Conservation (phyloP, 1,284 basidiomycete genomes). For the Taiwanofungus camphoratus region DNA sequence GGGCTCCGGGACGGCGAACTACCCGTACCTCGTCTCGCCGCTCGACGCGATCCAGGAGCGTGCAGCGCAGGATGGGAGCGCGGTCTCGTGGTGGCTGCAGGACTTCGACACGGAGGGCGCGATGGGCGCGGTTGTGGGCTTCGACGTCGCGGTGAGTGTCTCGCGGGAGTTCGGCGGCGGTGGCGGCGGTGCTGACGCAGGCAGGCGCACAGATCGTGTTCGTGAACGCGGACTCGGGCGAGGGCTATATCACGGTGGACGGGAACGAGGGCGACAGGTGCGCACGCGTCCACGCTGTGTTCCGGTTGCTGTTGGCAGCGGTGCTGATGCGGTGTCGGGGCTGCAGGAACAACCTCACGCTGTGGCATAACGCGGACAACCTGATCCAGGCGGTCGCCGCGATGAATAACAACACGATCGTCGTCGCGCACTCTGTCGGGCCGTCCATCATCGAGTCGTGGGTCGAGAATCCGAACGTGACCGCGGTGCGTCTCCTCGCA, state of each 20-base stretch:
- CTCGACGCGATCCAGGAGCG: slow-evolving; percentile 37
- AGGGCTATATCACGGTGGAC: slow-evolving; percentile 57
- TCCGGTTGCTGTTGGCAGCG: background rate
- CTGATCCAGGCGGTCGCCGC: slow-evolving; percentile 28
- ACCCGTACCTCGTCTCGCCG: slow-evolving; percentile 43
- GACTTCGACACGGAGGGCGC: slow-evolving; percentile 19
- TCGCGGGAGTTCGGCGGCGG: background rate
- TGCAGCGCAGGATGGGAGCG: slow-evolving; percentile 33
- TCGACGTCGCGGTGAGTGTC: background rate
- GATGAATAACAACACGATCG: slow-evolving; percentile 46
- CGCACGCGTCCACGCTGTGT: slow-evolving; percentile 31
- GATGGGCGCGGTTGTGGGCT: slow-evolving; percentile 7
- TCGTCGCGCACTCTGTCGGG: slow-evolving; percentile 48
- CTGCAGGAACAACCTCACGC: slow-evolving; percentile 55
- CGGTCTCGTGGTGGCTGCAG: slow-evolving; percentile 34
- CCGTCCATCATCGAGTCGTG: slow-evolving; percentile 43
- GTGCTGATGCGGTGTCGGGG: background rate
- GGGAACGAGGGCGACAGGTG: slow-evolving; percentile 56
- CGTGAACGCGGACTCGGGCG: slow-evolving; percentile 47
- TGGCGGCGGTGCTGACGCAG: background rate
- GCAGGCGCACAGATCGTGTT: slow-evolving; percentile 49
- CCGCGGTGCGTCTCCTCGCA: slow-evolving; percentile 20
- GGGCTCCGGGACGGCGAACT: slow-evolving; percentile 41
- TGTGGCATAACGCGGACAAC: slow-evolving; percentile 62
- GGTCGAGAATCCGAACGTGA: slow-evolving; percentile 37